Evolutionary conservation across 805 yeast species (phyloP), one percentile per base, ranked within the genome.

Genomic region (Debaryomyces tyrocola): DNA sequence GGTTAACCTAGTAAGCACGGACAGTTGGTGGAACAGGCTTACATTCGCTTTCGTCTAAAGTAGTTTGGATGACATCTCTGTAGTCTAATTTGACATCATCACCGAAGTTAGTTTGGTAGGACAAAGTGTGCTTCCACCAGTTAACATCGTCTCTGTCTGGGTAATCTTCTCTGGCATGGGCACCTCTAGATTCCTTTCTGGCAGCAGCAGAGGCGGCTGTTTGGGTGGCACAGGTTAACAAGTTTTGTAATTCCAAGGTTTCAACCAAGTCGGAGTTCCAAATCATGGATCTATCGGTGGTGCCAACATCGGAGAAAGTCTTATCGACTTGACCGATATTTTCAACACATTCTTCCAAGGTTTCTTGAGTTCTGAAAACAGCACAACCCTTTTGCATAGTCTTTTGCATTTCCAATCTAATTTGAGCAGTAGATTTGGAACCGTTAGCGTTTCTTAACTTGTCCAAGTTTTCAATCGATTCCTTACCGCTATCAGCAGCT

Each of bases 251-350:
- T 74, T 92, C 99, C 58, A 94, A 79, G 45, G 98, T 88, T 78
- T 92, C 98, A 43, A 91, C 96, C 65, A 92, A 77, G 69, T 92
- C 99, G 41, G 96, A 85, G 80, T 92, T 92, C 99, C 99, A 92
- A 65, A 92, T 91, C 97, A 94, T 90, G 11, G 97, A 90, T 75
- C 96, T 84, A 70, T 92, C 99, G 53, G 90, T 82, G 52, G 95
- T 90, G 64, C 87, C 86, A 54, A 92, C 84, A 60, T 88, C 83
- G 37, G 67, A 71, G 62, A 89, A 85, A 34, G 85, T 69, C 59
- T 79, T 75, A 72, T 91, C 97, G 55, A 92, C 87, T 47, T 70
- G 80, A 50, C 73, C 74, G 63, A 92, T 89, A 58, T 84, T 83
- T 58, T 69, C 72, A 40, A 92, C 96, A 84, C 98, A 97, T 56